phyloP scores from a whole-genome alignment of 2,329 filamentous ascomycete species.

The Cladobotryum protrusum region DNA sequence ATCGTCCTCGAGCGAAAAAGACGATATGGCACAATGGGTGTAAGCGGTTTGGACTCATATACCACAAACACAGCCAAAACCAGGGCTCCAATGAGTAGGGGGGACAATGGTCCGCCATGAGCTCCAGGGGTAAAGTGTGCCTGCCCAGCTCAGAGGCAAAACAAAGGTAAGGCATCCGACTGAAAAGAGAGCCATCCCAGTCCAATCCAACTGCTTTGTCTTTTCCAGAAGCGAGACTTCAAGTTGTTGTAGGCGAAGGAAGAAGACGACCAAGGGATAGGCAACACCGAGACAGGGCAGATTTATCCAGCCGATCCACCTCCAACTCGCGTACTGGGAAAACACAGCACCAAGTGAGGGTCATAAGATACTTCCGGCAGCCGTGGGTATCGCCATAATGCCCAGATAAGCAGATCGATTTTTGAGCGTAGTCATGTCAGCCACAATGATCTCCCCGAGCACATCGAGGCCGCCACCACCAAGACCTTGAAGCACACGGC shows the following conservation, averaged over 20 bases:
- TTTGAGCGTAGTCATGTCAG: conserved; percentile 29
- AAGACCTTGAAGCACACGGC: conserved; percentile 27
- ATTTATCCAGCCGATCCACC: conserved; percentile 31
- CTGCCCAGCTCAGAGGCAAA: no score
- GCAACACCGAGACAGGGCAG: conserved; percentile 21
- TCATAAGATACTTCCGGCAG: conserved; percentile 17
- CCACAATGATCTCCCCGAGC: conserved; percentile 23
- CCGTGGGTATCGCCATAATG: conserved; percentile 19
- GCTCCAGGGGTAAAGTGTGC: no score
- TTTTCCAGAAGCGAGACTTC: conserved; percentile 18
- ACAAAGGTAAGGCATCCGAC: no score
- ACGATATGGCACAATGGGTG: conserved; percentile 26
- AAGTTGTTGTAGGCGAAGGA: conserved; percentile 11
- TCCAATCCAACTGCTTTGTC: no score
- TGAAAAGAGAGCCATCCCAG: no score
- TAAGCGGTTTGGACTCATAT: conserved; percentile 23
- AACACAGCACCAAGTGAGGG: conserved; percentile 23
- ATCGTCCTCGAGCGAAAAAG: conserved; percentile 23
- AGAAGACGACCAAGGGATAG: conserved; percentile 18
- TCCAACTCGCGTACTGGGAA: conserved; percentile 18
- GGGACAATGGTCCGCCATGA: no score
- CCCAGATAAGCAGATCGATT: conserved; percentile 25
- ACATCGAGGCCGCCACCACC: conserved; percentile 28
- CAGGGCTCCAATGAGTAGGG: conserved; percentile 22
- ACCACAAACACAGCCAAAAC: conserved; percentile 22